Conservation (phyloP, 176 grass and related monocot species). For the Paspalum vaginatum region DNA sequence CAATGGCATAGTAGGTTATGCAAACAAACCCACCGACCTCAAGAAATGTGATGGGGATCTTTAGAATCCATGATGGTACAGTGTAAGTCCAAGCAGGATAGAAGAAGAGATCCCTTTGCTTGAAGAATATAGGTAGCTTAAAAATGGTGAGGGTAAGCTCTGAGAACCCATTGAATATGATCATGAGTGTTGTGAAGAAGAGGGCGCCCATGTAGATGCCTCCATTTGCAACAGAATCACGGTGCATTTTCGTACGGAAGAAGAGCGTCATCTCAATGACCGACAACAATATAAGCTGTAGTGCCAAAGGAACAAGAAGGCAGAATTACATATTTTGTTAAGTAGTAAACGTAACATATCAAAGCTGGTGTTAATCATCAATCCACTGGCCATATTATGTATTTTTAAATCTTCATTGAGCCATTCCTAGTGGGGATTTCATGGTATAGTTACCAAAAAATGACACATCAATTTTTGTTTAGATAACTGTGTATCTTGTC, state of each 20-base stretch:
- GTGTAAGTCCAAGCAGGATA: conserved; percentile 28
- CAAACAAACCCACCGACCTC: conserved; percentile 11
- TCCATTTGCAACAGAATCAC: background rate
- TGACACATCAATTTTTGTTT: too few relatives aligned
- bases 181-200: conserved; percentile 1
- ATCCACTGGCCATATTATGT: background rate
- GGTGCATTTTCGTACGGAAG: conserved; percentile 9
- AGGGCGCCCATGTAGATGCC: conserved; percentile 11
- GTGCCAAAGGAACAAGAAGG: background rate
- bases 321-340: background rate
- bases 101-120: conserved; percentile 21
- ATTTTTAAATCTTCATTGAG: background rate
- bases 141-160: conserved; percentile 21
- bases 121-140: conserved; percentile 27
- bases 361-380: background rate
- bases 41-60: conserved; percentile 33
- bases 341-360: background rate
- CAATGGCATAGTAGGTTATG: conserved; percentile 22
- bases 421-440: too few relatives aligned
- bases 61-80: conserved; percentile 24
- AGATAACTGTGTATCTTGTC: too few relatives aligned
- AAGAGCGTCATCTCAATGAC: conserved; percentile 24
- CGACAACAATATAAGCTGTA: conserved; percentile 2
- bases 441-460: too few relatives aligned
- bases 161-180: conserved; percentile 29